Conservation (phyloP, 2,329 filamentous ascomycete species). For the Venturia nashicola region DNA sequence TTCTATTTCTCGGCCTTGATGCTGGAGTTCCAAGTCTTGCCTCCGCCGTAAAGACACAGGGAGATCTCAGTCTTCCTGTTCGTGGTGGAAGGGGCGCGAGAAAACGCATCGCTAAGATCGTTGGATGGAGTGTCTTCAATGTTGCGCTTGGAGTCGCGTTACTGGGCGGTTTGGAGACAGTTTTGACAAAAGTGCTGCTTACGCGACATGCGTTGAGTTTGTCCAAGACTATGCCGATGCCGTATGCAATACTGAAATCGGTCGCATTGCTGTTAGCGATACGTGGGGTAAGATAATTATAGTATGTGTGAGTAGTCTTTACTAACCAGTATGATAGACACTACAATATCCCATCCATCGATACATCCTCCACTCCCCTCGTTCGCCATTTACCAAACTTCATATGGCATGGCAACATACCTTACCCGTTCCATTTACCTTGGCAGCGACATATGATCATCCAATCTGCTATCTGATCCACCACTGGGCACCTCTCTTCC, state of each 20-base stretch:
- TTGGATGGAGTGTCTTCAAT: constrained; percentile 7
- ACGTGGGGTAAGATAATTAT: constrained; percentile 38
- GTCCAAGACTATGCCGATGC: constrained; percentile 47
- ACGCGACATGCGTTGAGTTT: constrained; percentile 45
- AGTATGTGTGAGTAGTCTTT: not conserved
- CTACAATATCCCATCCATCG: constrained; percentile 67
- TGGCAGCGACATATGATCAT: constrained; percentile 10
- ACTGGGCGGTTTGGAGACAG: constrained; percentile 44
- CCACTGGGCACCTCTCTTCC: constrained; percentile 11
- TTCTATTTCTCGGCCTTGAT: constrained; percentile 7
- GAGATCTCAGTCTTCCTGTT: constrained; percentile 8
- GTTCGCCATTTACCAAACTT: constrained; percentile 14
- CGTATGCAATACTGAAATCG: constrained; percentile 47
- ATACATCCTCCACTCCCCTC: constrained; percentile 48
- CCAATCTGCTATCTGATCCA: constrained; percentile 11
- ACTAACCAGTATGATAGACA: constrained; percentile 26
- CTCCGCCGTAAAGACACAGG: constrained; percentile 6
- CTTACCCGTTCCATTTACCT: constrained; percentile 8
- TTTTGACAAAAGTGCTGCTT: constrained; percentile 40
- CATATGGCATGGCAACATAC: constrained; percentile 8
- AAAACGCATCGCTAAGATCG: constrained; percentile 8
- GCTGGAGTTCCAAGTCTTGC: constrained; percentile 9
- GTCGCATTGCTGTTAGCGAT: constrained; percentile 39
- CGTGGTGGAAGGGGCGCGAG: not conserved
- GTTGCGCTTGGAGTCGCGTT: constrained; percentile 7